Base-by-base conservation (phyloP, 352 stramenopile species). In the Peronosclerospora sorghi region DNA sequence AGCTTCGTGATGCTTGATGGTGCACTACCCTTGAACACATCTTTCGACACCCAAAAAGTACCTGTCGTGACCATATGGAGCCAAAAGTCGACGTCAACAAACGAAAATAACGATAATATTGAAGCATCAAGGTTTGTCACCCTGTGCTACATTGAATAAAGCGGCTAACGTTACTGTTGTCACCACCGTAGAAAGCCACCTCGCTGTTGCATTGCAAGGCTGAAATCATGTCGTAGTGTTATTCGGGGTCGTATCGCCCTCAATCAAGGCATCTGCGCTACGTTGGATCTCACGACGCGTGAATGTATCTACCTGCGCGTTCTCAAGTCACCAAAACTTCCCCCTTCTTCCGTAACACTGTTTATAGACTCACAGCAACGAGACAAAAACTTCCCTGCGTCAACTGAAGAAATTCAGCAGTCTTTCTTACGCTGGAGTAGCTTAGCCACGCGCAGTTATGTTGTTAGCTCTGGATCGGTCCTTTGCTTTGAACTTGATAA, bases 1-100 rank as follows among this genome's bases (percentile, higher is more conserved):
- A 84, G 53, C 13, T 49, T 84, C 9, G 74, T 59, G 1, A 44
- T 71, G 38, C 53, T 90, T 12, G 73, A 85, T 40, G 78, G 78
- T 10, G 65, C 73, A 0, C 45, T 77, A 9, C 36, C 68, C 41
- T 34, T 51, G 6, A 38, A 52, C 12, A 56, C 51, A 10, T 47
- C 59, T 23, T 43, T 45, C n/a, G 45, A 68, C 32, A 35, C 50
- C 2, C 62, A 72, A 39, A 57, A 72, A 35, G 43, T 60, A 14
- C 65, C 63, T 20, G 57, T 74, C 1, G 63, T 71, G 7, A 59
- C n/a, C n/a, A n/a, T n/a, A n/a, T n/a, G n/a, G n/a, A n/a, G n/a
- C n/a, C n/a, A n/a, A n/a, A n/a, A n/a, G 32, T 38, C 41, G 1
- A 53, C 59, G 30, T 2, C 26, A 23, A 29, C 35, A 12, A 52